Conservation (phyloP, 805 yeast genomes). For the Citeromyces nyonsensis region DNA sequence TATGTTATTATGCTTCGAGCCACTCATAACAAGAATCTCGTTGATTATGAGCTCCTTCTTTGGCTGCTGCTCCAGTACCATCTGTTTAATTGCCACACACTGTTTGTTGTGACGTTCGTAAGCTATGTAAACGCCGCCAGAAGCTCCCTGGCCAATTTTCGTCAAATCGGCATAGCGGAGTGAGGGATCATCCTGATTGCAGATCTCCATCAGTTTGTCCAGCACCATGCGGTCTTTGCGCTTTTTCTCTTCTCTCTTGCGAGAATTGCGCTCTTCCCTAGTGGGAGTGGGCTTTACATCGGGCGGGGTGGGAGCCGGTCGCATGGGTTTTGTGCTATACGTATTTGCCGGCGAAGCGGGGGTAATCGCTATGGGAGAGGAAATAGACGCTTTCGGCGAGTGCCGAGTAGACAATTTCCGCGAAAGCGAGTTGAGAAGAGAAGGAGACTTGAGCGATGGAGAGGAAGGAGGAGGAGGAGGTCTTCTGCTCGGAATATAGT, state of each 20-base stretch:
- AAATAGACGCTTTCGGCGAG: background rate
- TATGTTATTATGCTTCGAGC: conserved; percentile 84
- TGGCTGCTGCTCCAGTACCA: conserved; percentile 84
- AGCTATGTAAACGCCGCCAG: conserved; percentile 93
- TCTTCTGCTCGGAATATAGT: background rate
- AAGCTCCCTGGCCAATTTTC: conserved; percentile 96
- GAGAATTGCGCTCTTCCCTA: conserved; percentile 25
- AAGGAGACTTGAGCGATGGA: background rate
- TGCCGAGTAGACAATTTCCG: background rate
- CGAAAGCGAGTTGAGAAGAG: background rate
- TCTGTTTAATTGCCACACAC: conserved; percentile 89
- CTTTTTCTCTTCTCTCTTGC: conserved; percentile 68
- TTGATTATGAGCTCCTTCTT: conserved; percentile 90
- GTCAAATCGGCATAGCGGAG: conserved; percentile 48
- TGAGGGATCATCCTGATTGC: conserved; percentile 77
- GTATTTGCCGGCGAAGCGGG: background rate
- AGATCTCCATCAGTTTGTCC: conserved; percentile 56
- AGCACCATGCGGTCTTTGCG: conserved; percentile 59
- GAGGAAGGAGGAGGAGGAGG: conserved; percentile 3
- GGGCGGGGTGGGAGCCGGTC: conserved; percentile 20
- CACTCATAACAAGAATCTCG: conserved; percentile 94
- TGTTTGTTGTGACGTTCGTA: conserved; percentile 36
- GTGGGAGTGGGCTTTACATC: conserved; percentile 4
- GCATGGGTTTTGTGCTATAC: conserved; percentile 9
- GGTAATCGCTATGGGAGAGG: background rate